Evolutionary conservation across 352 stramenopile species (phyloP), one percentile per base, ranked within the genome.

Genomic region (Globisporangium takayamanum): DNA sequence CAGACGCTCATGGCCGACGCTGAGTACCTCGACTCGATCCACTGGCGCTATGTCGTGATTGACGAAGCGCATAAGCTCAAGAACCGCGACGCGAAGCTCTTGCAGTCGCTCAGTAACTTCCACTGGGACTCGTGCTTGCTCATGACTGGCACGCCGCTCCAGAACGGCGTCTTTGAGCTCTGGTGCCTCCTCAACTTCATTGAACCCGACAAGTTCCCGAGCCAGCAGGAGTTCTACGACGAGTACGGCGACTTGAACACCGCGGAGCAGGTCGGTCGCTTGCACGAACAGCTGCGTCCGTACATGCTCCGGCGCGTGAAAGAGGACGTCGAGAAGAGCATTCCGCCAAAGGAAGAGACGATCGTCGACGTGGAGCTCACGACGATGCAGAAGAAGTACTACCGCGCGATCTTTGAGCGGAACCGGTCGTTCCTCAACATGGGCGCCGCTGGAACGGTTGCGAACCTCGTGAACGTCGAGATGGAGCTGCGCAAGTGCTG

Each of bases 301-400:
- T 99, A 98, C 68, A 98, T 99, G 93, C 78, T 99, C 53, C 94
- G 97, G 52, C 94, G 97, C 56, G 94, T 99, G 14, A 99, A 99
- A 71, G 97, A 99, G 78, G 97, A 99, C 77, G 98, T 99, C 7
- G 98, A 99, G 46, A 99, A 99, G 74, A 98, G 98, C 69, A 99
- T 99, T 60, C 95, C 95, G 10, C 87, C 91, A 25, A 98, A 98
- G 62, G 95, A 99, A 72, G 98, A 99, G 71, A 99, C 97, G n/a
- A 96, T 99, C 42, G 97, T 99, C 64, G 97, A 99, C 80, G 97
- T 99, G 18, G 97, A 99, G 70, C 81, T 99, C n/a, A 99, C 97
- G 41, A 98, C 92, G 16, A 89, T 99, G 70, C 98, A 99, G 71
- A 99, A 99, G 71, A 94, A 94, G 52, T 95, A 94, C 60, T 94